These are phyloP conservation scores for Exidia glandulosa DNA, from an alignment of 768 basidiomycete species.

Conservation along the genomic window DNA sequence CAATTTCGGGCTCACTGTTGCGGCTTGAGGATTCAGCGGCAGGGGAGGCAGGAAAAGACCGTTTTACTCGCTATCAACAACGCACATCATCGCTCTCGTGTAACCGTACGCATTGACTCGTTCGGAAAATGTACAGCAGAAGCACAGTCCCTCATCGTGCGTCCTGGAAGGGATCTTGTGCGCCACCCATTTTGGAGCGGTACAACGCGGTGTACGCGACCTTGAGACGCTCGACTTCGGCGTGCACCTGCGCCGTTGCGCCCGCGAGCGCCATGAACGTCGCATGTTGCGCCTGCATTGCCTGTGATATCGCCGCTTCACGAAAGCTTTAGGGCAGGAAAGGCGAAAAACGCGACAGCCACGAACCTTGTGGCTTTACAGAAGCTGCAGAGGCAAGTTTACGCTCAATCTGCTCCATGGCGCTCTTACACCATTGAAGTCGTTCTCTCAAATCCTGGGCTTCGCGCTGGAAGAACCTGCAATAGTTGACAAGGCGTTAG, in stretches of 20 bases:
- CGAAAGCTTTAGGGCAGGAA: neutral
- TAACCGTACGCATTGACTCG: neutral
- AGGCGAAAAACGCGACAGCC: neutral
- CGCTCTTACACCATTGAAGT: constrained; percentile 66
- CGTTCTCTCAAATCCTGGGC: constrained; percentile 63
- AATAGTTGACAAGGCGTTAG: neutral
- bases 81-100: no score
- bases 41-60: neutral
- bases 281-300: constrained; percentile 69
- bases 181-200: constrained; percentile 70
- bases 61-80: no score
- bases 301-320: constrained; percentile 13
- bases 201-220: constrained; percentile 64
- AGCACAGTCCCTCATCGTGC: neutral
- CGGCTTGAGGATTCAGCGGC: neutral
- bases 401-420: constrained; percentile 83
- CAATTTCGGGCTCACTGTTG: constrained; percentile 40
- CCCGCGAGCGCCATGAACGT: constrained; percentile 68
- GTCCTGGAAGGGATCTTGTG: constrained; percentile 66
- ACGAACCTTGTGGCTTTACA: constrained; percentile 54
- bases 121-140: neutral
- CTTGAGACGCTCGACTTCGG: constrained; percentile 69
- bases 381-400: constrained; percentile 59
- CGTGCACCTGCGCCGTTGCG: constrained; percentile 63
- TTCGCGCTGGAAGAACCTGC: constrained; percentile 62